A percentile compares a stretch with the other conserved stretches of the same genome.
These are phyloP conservation scores for Ophiocordyceps camponoti-floridani DNA, from an alignment of 2,329 filamentous ascomycete genomes.

Conservation along the genomic window DNA sequence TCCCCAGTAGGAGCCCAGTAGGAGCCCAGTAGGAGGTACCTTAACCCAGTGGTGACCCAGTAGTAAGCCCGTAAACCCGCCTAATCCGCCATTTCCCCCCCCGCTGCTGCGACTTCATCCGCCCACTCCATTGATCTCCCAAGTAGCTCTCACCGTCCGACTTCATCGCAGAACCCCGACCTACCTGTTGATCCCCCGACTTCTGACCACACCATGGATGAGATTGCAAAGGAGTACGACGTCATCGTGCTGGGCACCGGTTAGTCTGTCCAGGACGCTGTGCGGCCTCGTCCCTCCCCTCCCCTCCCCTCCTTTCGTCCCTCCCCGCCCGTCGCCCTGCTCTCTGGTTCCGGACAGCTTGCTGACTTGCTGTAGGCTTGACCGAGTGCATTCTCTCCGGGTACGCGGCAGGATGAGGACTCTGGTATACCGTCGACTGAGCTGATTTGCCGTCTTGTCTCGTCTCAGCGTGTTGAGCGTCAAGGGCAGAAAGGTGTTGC, in stretches of 20 bases:
- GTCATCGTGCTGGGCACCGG: conserved; percentile 96
- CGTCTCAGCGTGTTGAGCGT: conserved; percentile 71
- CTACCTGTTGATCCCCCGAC: background rate
- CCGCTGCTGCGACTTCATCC: conserved; percentile 3
- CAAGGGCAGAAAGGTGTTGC: conserved; percentile 96
- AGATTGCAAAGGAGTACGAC: conserved; percentile 97
- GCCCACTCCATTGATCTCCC: background rate
- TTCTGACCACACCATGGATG: conserved; percentile 53
- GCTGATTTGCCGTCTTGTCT: background rate
- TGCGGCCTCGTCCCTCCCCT: background rate
- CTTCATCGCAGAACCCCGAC: background rate
- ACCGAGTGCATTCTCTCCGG: conserved; percentile 98
- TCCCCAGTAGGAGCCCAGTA: too few species aligned
- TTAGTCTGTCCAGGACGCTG: conserved; percentile 27
- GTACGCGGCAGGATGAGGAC: conserved; percentile 30
- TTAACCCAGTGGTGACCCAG: too few species aligned
- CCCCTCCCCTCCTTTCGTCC: background rate
- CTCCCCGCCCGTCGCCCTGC: background rate
- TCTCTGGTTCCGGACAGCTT: background rate
- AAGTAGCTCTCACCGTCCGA: conserved; percentile 1
- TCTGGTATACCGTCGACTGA: too few species aligned
- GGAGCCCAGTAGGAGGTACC: too few species aligned
- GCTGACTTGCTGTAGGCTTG: conserved; percentile 43
- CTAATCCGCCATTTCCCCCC: background rate
- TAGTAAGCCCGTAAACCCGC: too few species aligned